phyloP scores from a whole-genome alignment of 164 flowering plant genomes.

The Malania oleifera region DNA sequence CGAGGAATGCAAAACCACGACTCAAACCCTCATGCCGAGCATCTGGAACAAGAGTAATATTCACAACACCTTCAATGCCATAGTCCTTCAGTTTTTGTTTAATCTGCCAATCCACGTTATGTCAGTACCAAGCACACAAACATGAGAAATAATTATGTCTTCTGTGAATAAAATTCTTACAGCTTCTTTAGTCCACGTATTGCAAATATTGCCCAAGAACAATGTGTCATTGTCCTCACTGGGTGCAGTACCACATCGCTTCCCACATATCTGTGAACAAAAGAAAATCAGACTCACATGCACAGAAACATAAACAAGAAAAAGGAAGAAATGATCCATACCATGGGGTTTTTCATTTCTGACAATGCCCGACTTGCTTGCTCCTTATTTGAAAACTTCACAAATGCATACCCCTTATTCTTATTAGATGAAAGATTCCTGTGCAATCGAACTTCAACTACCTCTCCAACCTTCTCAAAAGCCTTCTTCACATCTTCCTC shows the following conservation, averaged over 20 bases:
- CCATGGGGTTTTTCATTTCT: constrained; percentile 69
- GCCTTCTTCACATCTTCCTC: constrained; percentile 70
- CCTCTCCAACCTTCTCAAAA: constrained; percentile 63
- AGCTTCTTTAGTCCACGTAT: constrained; percentile 89
- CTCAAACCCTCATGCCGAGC: constrained; percentile 67
- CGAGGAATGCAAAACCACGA: constrained; percentile 75
- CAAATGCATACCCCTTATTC: constrained; percentile 83
- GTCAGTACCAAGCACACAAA: constrained; percentile 6
- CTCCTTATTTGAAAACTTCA: constrained; percentile 63
- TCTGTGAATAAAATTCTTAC: constrained; percentile 32
- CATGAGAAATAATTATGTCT: background rate
- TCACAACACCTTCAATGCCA: constrained; percentile 51
- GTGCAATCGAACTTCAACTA: constrained; percentile 61
- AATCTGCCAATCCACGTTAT: constrained; percentile 35
- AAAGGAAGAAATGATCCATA: constrained; percentile 22
- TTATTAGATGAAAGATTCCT: constrained; percentile 45
- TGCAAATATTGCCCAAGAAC: constrained; percentile 78
- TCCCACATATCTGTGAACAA: constrained; percentile 58
- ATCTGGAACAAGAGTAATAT: constrained; percentile 64
- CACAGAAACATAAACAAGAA: background rate
- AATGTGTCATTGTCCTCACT: constrained; percentile 73
- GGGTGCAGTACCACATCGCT: constrained; percentile 65
- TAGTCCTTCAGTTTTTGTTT: constrained; percentile 55
- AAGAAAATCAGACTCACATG: constrained; percentile 3
- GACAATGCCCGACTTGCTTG: constrained; percentile 53